Conservation (phyloP, 805 yeast genomes). For the Hanseniaspora pseudoguilliermondii region DNA sequence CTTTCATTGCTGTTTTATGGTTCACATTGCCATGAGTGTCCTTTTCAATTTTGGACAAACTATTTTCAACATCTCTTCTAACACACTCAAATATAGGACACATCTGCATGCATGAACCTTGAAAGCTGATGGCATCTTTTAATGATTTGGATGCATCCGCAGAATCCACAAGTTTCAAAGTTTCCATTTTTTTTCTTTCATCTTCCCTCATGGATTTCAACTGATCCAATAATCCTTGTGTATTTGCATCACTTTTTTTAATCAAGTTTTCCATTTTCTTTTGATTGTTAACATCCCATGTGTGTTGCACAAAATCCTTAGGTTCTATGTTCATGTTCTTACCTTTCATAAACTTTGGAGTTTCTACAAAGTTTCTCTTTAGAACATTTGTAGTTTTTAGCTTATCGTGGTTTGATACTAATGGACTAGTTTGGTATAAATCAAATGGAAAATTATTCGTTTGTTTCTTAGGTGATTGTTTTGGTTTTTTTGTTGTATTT, state of each 20-base stretch:
- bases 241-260: constrained; percentile 21
- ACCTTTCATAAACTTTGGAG: constrained; percentile 29
- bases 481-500: neutral
- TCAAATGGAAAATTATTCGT: neutral
- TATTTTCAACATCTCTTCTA: constrained; percentile 74
- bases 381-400: neutral
- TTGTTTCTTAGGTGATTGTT: neutral
- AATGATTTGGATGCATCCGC: constrained; percentile 71
- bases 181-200: constrained; percentile 71
- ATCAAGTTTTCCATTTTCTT: constrained; percentile 44
- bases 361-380: constrained; percentile 17
- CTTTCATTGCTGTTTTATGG: constrained; percentile 58
- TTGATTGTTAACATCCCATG: constrained; percentile 74
- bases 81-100: constrained; percentile 90
- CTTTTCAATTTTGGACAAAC: constrained; percentile 65
- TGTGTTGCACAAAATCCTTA: constrained; percentile 28
- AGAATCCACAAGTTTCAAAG: constrained; percentile 69
- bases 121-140: constrained; percentile 76
- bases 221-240: constrained; percentile 61
- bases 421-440: neutral
- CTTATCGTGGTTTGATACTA: neutral
- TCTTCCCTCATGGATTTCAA: constrained; percentile 58
- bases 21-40: constrained; percentile 48
- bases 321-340: constrained; percentile 29
- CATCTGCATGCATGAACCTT: constrained; percentile 86